Evolutionary conservation across 2,329 filamentous ascomycete species (phyloP).

Genomic region (Fusarium piperis): DNA sequence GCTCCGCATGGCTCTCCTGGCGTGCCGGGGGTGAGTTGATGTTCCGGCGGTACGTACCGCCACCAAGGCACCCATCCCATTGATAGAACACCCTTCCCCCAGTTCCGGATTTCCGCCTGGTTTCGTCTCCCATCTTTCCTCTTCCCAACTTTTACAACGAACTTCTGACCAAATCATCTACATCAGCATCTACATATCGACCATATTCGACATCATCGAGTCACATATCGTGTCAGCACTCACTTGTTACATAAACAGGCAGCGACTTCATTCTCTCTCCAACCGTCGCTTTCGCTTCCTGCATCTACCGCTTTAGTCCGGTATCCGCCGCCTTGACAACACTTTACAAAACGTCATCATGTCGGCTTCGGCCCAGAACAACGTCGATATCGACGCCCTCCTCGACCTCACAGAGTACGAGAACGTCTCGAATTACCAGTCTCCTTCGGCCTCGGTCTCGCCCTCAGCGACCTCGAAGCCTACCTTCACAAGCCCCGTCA

Average conservation of each 20-base stretch:
- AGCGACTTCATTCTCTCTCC: conserved; percentile 3
- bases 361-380: conserved; percentile 55
- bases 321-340: conserved; percentile 19
- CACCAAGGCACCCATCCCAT: conserved; percentile 46
- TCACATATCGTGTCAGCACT: background rate
- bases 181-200: conserved; percentile 23
- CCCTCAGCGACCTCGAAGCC: conserved; percentile 64
- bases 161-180: conserved; percentile 24
- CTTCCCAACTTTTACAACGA: conserved; percentile 35
- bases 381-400: conserved; percentile 65
- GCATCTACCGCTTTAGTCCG: conserved; percentile 1
- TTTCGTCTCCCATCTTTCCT: conserved; percentile 30
- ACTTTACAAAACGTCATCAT: conserved; percentile 41
- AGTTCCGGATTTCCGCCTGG: conserved; percentile 41
- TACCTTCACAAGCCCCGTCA: conserved; percentile 61
- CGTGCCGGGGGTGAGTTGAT: conserved; percentile 20
- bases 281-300: conserved; percentile 13
- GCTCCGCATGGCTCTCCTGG: conserved; percentile 10
- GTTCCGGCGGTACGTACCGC: conserved; percentile 30
- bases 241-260: background rate
- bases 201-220: conserved; percentile 1
- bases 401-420: conserved; percentile 73
- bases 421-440: conserved; percentile 64
- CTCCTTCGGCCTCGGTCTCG: conserved; percentile 63
- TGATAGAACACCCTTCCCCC: conserved; percentile 47